Base-by-base conservation (phyloP, 371 early-diverging fungal species). In the Blakeslea trispora region DNA sequence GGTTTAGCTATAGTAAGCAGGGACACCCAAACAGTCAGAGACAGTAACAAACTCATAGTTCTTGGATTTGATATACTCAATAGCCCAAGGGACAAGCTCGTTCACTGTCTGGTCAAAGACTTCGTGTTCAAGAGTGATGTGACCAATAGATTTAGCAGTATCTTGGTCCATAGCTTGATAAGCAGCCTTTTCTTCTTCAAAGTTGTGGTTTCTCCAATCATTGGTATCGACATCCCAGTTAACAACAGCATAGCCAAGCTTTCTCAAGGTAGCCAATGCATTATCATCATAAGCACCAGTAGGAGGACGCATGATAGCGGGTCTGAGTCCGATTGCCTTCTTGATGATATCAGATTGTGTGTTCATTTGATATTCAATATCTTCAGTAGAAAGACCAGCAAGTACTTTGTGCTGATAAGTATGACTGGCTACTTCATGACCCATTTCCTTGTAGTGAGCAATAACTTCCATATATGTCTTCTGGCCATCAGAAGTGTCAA, bases 221-320 rank as follows among this genome's bases (percentile, higher is more conserved):
- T 69, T 55, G 17, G 75, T 69, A 61, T 83, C 83, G 43, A 79
- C 59, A 55, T 79, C 76, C 83, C 83, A 83, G 50, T 69, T 64
- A 32, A 80, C 68, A 31, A 77, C 69, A 31, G 57, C 66, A 55
- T 77, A 75, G 21, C 77, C 77, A 37, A 81, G 50, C 1, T 66
- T 61, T 45, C 54, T 69, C 50, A 83, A 63, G 15, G 66, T 61
- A 34, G 64, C 53, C 18, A 72, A 64, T 51, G 70, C 55, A 8
- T 52, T 46, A 0, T 55, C 66, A n/a, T 64, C 64, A 21, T 68
- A 73, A 40, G 57, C 57, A 55, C 83, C 83, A 49, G 69, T 65
- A 37, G 83, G 83, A 55, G 83, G 79, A 48, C 75, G 61, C 68
- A 75, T 69, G 37, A 57, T 24, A 7, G 66, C 58, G 34, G 66